phyloP scores from a whole-genome alignment of 805 yeast genomes.

The Candida tammaniensis region DNA sequence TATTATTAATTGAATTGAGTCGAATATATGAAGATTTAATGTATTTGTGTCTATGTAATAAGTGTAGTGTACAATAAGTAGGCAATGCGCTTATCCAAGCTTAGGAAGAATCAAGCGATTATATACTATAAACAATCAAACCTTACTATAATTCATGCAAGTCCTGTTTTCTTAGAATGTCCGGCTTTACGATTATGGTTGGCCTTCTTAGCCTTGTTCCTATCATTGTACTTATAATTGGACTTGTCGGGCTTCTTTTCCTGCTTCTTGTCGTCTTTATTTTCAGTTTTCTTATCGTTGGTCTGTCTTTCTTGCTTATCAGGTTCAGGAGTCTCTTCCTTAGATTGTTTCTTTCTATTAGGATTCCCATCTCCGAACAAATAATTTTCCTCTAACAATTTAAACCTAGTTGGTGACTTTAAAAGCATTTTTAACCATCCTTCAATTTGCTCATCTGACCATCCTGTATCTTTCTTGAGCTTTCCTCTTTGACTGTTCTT shows the following conservation, averaged over 20 bases:
- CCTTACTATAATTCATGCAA: no score
- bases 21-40: no score
- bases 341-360: conserved; percentile 4
- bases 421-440: conserved; percentile 85
- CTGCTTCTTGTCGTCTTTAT: not conserved
- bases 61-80: not conserved
- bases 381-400: conserved; percentile 59
- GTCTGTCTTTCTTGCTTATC: not conserved
- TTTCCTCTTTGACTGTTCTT: conserved; percentile 44
- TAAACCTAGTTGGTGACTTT: conserved; percentile 60
- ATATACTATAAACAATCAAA: no score
- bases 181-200: conserved; percentile 67
- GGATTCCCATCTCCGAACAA: conserved; percentile 30
- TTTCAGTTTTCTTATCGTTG: not conserved
- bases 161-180: conserved; percentile 46
- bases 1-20: no score
- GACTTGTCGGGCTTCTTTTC: conserved; percentile 22
- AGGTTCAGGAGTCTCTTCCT: no score
- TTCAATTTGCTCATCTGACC: conserved; percentile 91
- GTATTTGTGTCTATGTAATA: not conserved
- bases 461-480: conserved; percentile 51
- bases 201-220: conserved; percentile 54
- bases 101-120: no score
- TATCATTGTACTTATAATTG: conserved; percentile 41
- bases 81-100: no score